Conservation (phyloP, 1,284 basidiomycete genomes). For the Ganoderma lucidum region DNA sequence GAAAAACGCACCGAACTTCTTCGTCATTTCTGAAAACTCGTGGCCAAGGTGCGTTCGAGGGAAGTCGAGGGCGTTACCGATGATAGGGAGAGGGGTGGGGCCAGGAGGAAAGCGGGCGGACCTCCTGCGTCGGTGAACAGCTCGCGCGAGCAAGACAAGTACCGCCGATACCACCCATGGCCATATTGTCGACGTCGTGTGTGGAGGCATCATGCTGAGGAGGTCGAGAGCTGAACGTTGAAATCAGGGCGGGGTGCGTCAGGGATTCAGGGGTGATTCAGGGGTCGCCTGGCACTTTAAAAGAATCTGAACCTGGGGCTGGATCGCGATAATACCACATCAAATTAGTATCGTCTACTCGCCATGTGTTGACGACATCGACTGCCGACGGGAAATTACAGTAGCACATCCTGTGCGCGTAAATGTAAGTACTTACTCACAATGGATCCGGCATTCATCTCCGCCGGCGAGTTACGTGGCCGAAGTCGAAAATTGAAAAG, state of each 20-base stretch:
- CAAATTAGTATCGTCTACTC: not conserved
- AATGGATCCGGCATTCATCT: too few relatives aligned
- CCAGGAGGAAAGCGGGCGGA: slow-evolving; percentile 10
- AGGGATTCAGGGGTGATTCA: not conserved
- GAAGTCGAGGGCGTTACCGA: slow-evolving; percentile 15
- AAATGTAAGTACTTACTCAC: too few relatives aligned
- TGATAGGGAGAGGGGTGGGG: slow-evolving; percentile 9
- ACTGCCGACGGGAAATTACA: too few relatives aligned
- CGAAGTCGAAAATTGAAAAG: not conserved
- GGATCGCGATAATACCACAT: not conserved
- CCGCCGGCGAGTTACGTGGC: too few relatives aligned
- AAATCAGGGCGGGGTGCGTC: not conserved
- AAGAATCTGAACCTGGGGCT: not conserved
- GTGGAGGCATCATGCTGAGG: not conserved
- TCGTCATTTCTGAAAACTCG: slow-evolving; percentile 1
- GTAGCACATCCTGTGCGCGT: too few relatives aligned
- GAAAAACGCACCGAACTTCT: not conserved
- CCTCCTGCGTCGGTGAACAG: not conserved
- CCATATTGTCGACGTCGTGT: not conserved
- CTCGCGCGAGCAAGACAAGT: not conserved
- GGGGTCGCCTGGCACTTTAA: not conserved
- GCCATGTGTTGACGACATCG: not conserved
- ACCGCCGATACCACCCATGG: not conserved
- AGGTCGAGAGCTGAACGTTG: not conserved
- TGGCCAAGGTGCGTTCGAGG: slow-evolving; percentile 13